These are phyloP conservation scores for Darksidea phi DNA, from an alignment of 495 filamentous ascomycete genomes.

Conservation along the genomic window DNA sequence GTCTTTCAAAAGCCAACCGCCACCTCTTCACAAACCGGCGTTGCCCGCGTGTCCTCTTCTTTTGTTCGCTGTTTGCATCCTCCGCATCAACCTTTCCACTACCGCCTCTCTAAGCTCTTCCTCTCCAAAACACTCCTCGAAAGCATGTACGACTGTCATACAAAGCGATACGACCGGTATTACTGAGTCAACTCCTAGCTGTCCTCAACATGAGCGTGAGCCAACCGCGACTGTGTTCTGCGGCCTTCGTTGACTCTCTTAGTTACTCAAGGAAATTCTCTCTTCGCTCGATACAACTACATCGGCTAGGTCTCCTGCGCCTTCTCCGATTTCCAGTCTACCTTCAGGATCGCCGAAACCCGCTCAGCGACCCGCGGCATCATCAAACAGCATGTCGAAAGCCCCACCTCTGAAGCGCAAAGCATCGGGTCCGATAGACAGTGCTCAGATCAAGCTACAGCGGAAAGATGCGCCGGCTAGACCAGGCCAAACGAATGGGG, in stretches of 20 bases:
- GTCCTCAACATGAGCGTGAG: conserved; percentile 33
- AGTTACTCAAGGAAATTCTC: conserved; percentile 27
- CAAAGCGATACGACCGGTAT: conserved; percentile 27
- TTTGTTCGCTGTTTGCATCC: conserved; percentile 8
- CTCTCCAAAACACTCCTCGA: background rate
- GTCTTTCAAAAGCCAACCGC: background rate
- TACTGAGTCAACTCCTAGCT: conserved; percentile 30
- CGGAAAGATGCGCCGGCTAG: conserved; percentile 16
- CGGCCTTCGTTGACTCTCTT: background rate
- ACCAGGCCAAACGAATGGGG: conserved; percentile 4
- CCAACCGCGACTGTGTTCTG: background rate
- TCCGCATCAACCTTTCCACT: background rate
- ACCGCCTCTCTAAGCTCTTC: background rate
- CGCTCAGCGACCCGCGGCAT: conserved; percentile 1
- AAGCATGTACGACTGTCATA: conserved; percentile 26
- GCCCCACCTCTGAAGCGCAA: conserved; percentile 23
- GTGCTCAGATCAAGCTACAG: conserved; percentile 16
- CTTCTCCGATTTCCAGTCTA: conserved; percentile 1
- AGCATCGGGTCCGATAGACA: conserved; percentile 19
- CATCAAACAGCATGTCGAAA: conserved; percentile 6
- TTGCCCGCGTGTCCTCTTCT: conserved; percentile 1
- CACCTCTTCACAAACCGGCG: conserved; percentile 1
- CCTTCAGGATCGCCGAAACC: conserved; percentile 3
- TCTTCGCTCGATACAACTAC: conserved; percentile 21
- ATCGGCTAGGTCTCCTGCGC: conserved; percentile 1